A percentile compares a stretch with the other conserved stretches of the same genome.
These are phyloP conservation scores for Oryza longistaminata DNA, from an alignment of 176 grass and related monocot species.

Conservation along the genomic window DNA sequence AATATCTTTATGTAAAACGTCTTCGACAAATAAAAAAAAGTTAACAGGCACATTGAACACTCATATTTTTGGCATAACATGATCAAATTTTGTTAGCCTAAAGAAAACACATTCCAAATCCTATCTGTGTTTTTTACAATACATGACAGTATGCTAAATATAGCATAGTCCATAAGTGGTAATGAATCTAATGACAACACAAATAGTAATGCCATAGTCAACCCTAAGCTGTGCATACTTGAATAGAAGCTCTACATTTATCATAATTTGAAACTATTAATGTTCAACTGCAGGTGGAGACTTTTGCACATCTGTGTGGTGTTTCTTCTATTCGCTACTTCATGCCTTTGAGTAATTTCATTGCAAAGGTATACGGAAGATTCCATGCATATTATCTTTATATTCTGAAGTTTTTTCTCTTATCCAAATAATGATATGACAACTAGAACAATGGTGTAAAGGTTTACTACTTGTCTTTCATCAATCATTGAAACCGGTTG, in stretches of 20 bases:
- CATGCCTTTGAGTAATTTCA: conserved; percentile 96
- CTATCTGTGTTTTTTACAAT: not conserved
- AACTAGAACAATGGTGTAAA: no score
- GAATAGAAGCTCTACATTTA: conserved; percentile 6
- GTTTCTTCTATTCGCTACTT: conserved; percentile 99
- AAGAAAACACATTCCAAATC: conserved; percentile 12
- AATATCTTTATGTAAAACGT: not conserved
- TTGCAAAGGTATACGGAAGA: conserved; percentile 71
- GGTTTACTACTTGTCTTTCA: no score
- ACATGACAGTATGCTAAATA: not conserved
- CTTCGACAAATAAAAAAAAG: conserved; percentile 4
- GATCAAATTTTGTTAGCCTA: not conserved
- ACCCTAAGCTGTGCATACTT: conserved; percentile 1
- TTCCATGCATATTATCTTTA: conserved; percentile 9
- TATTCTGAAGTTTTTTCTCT: no score
- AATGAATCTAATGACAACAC: not conserved
- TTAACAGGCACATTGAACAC: conserved; percentile 18
- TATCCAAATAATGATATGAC: no score
- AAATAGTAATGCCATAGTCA: conserved; percentile 16
- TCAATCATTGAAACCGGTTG: no score
- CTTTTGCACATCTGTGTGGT: conserved; percentile 99
- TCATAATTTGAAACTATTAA: conserved; percentile 22
- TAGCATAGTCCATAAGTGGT: not conserved
- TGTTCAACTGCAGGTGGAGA: conserved; percentile 81
- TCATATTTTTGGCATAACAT: conserved; percentile 25